Conservation (phyloP, 306 rosid genomes). For the Alnus rubra region DNA sequence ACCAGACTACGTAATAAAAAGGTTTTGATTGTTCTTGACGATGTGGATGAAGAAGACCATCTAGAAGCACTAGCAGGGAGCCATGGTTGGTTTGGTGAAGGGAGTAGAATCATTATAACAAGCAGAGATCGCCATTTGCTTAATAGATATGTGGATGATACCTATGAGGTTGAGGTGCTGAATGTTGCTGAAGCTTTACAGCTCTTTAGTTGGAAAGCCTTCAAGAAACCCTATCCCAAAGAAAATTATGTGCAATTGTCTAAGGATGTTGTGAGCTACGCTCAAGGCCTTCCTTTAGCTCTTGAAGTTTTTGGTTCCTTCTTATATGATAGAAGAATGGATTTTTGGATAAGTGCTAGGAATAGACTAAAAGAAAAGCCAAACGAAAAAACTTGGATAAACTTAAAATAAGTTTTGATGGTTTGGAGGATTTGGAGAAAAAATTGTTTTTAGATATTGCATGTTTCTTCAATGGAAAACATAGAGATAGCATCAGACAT, state of each 20-base stretch:
- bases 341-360: constrained; percentile 22
- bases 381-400: not conserved
- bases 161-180: constrained; percentile 21
- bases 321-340: not conserved
- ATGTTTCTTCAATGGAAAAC: not conserved
- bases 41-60: too few species aligned
- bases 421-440: constrained; percentile 20
- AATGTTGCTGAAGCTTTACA: constrained; percentile 17
- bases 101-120: not conserved
- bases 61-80: too few species aligned
- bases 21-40: not conserved
- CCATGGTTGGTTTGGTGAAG: not conserved
- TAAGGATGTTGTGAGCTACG: constrained; percentile 2
- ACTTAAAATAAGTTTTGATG: constrained; percentile 30
- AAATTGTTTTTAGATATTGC: constrained; percentile 10
- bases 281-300: not conserved
- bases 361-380: constrained; percentile 2
- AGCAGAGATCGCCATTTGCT: not conserved
- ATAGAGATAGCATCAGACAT: constrained; percentile 4
- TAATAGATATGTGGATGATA: not conserved
- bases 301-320: too few species aligned
- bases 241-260: constrained; percentile 19
- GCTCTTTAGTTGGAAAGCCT: constrained; percentile 26
- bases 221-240: not conserved
- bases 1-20: not conserved